Conservation (phyloP, 352 stramenopile species). For the Phytophthora pinifolia region DNA sequence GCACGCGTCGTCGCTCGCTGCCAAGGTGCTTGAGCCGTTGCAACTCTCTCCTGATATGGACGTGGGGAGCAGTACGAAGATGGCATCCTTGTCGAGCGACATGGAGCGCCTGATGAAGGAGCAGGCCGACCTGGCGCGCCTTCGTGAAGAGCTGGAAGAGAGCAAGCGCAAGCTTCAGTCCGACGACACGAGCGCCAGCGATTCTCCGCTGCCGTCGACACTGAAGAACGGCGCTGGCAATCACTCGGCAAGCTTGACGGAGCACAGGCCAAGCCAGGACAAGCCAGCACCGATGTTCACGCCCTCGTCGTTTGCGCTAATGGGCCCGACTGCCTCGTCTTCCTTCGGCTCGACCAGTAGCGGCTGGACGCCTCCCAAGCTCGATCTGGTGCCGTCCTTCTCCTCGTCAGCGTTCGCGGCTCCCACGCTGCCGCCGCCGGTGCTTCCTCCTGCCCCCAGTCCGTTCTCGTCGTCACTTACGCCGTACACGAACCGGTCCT, state of each 20-base stretch:
- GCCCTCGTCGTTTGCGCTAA: conserved; percentile 26
- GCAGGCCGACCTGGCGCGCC: conserved; percentile 59
- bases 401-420: conserved; percentile 18
- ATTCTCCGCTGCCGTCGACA: conserved; percentile 5
- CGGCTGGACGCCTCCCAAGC: conserved; percentile 30
- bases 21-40: conserved; percentile 42
- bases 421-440: conserved; percentile 19
- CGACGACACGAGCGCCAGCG: conserved; percentile 18
- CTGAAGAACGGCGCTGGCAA: conserved; percentile 6
- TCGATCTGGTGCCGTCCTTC: conserved; percentile 38
- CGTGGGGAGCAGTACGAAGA: not conserved
- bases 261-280: conserved; percentile 25
- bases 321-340: conserved; percentile 13
- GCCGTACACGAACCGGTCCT: conserved; percentile 27
- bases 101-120: conserved; percentile 70
- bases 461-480: conserved; percentile 32
- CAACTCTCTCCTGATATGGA: conserved; percentile 22
- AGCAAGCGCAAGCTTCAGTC: conserved; percentile 62
- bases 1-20: conserved; percentile 31
- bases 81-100: conserved; percentile 37
- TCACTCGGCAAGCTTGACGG: conserved; percentile 13
- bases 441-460: conserved; percentile 12
- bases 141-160: conserved; percentile 68
- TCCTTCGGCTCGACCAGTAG: conserved; percentile 12
- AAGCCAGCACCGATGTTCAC: conserved; percentile 22